Evolutionary conservation across 306 rosid genomes (phyloP).

Genomic region (Acacia crassicarpa): DNA sequence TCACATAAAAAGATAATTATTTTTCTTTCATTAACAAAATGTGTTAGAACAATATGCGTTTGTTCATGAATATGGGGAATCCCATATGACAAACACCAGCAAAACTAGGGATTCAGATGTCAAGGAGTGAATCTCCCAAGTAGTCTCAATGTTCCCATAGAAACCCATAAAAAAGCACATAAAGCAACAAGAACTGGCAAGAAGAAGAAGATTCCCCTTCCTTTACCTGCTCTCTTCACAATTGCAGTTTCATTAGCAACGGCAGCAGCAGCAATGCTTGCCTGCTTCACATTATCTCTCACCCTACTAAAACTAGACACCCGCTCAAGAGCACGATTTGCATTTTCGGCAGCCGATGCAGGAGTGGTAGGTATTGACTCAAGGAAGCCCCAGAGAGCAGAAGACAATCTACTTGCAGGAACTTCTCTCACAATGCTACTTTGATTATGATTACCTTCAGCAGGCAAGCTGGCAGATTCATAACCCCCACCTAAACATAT

Average conservation of each 20-base stretch:
- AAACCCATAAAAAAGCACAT: slow-evolving; percentile 74
- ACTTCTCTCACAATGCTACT: slow-evolving; percentile 35
- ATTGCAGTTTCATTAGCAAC: slow-evolving; percentile 43
- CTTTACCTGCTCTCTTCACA: neutral
- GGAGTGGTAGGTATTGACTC: slow-evolving; percentile 97
- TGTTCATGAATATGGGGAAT: slow-evolving; percentile 23
- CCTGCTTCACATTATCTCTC: slow-evolving; percentile 37
- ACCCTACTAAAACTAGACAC: slow-evolving; percentile 80
- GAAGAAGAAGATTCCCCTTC: neutral
- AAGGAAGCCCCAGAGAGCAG: slow-evolving; percentile 88
- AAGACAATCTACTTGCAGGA: slow-evolving; percentile 57
- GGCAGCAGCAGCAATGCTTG: slow-evolving; percentile 22
- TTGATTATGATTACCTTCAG: slow-evolving; percentile 52
- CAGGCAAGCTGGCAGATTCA: slow-evolving; percentile 49
- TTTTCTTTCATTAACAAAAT: slow-evolving; percentile 16
- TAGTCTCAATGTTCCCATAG: slow-evolving; percentile 40
- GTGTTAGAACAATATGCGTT: slow-evolving; percentile 36
- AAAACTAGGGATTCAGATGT: slow-evolving; percentile 39
- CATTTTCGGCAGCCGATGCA: slow-evolving; percentile 87
- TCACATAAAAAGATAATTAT: neutral
- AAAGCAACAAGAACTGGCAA: slow-evolving; percentile 71
- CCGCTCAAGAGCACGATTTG: slow-evolving; percentile 64
- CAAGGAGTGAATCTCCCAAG: slow-evolving; percentile 40
- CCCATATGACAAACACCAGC: slow-evolving; percentile 35
- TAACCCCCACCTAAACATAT: slow-evolving; percentile 69